Conservation (phyloP, 768 basidiomycete genomes). For the Agaricus blazei region DNA sequence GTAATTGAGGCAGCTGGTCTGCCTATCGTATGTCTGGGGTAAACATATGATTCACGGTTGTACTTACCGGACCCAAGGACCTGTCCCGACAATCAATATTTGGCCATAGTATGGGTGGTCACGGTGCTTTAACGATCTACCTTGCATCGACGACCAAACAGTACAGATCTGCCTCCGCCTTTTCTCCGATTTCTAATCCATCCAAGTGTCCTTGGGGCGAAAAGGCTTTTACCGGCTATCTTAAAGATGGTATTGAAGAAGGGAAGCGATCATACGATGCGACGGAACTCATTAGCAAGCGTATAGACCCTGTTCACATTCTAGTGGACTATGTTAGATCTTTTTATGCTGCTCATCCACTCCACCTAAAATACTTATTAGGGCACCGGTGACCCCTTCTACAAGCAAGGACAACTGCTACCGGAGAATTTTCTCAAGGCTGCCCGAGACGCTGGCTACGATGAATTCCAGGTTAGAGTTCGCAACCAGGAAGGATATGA, state of each 20-base stretch:
- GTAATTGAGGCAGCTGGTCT: slow-evolving; percentile 69
- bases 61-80: slow-evolving; percentile 46
- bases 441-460: slow-evolving; percentile 67
- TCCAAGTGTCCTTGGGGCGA: slow-evolving; percentile 85
- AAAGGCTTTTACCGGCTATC: slow-evolving; percentile 87
- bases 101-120: slow-evolving; percentile 98
- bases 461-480: slow-evolving; percentile 72
- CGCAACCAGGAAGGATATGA: slow-evolving; percentile 82
- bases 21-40: slow-evolving; percentile 57
- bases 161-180: slow-evolving; percentile 87
- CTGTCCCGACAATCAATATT: slow-evolving; percentile 80
- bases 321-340: slow-evolving; percentile 78
- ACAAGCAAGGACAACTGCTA: slow-evolving; percentile 80
- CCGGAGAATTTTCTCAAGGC: slow-evolving; percentile 86
- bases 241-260: slow-evolving; percentile 71
- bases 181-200: slow-evolving; percentile 84
- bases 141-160: slow-evolving; percentile 65
- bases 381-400: slow-evolving; percentile 82
- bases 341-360: neutral
- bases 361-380: slow-evolving; percentile 20
- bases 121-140: slow-evolving; percentile 90
- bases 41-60: neutral
- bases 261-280: slow-evolving; percentile 77
- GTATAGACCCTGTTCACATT: slow-evolving; percentile 64
- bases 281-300: slow-evolving; percentile 67